A percentile compares a stretch with the other conserved stretches of the same genome.
Evolutionary conservation across 306 rosid species (phyloP).

Genomic region (Pyrus betulifolia): DNA sequence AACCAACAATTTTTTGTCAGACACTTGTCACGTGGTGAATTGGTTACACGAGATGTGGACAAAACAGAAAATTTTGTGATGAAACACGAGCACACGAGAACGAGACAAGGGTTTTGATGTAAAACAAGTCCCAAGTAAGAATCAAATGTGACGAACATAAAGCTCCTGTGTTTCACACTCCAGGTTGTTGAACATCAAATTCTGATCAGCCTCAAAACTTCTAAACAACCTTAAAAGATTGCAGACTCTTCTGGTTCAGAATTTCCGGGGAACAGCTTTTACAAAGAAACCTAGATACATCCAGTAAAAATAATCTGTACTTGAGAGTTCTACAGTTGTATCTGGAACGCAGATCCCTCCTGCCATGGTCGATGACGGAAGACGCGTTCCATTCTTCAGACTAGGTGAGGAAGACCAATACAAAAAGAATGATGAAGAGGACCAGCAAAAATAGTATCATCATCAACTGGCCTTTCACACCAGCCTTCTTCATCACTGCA

Average conservation of each 20-base stretch:
- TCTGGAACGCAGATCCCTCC: not conserved
- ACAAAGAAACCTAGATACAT: not conserved
- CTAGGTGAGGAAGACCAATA: conserved; percentile 83
- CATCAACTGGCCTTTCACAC: conserved; percentile 83
- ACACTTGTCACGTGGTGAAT: too few species aligned
- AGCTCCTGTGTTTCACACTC: not conserved
- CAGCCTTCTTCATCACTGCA: conserved; percentile 92
- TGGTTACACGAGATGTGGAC: too few species aligned
- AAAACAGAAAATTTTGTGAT: not conserved
- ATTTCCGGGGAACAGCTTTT: not conserved
- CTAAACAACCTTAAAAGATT: not conserved
- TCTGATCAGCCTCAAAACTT: not conserved
- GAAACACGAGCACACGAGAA: not conserved
- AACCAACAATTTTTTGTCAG: too few species aligned
- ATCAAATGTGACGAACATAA: not conserved
- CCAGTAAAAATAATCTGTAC: conserved; percentile 4
- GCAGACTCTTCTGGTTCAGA: not conserved
- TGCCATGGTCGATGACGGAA: conserved; percentile 18
- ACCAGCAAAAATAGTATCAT: conserved; percentile 78
- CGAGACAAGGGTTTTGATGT: not conserved
- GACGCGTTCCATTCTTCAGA: conserved; percentile 14
- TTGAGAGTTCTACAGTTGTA: not conserved
- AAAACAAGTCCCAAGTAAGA: not conserved
- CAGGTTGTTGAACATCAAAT: conserved; percentile 3
- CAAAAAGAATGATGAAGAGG: conserved; percentile 77